Base-by-base conservation (phyloP, 306 rosid genomes). In the Pyrus pyrifolia region DNA sequence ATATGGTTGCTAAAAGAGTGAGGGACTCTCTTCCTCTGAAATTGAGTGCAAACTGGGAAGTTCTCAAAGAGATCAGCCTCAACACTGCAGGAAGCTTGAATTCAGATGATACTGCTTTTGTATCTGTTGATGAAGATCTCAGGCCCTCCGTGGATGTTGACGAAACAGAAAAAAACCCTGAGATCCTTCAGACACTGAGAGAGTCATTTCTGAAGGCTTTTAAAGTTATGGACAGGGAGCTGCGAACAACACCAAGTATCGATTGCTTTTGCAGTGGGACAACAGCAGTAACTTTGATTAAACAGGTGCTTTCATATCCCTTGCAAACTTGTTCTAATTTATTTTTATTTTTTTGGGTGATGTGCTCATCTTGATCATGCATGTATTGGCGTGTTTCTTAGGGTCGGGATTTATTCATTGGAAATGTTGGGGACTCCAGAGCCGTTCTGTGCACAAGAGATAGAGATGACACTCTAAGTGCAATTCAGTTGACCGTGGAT, bases 1-100 rank as follows among this genome's bases (percentile, higher is more conserved):
- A 96, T 83, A 86, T 96, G 99, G 99, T 96, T 71, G 99, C 99
- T 1, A 96, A 89, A 86, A 92, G 86, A 86, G 99, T 96, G 88
- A 89, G 99, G 89, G 99, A 96, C 87, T 87, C 93, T 72, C 97
- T 96, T 78, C 99, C 99, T 75, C 84, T 96, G 71, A 92, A 83
- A 68, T 86, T 96, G 87, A 96, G 91, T 80, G 80, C 97, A 30
- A 89, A 91, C 73, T 96, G 97, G 99, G 98, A 93, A 79, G 88
- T 86, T 79, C 93, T 87, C 88, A 91, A 88, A 81, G 97, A 87
- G 87, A 85, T 84, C 82, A 86, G 82, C 85, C 52, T 84, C 61
- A 93, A 88, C 73, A 46, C 86, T 46, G 85, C 85, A 14, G 97
- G 84, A 83, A 86, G 93, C 86, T 78, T 87, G 86, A 93, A 89